Conservation (phyloP, 78 protist species). For the Dictyostelium capitatum region DNA sequence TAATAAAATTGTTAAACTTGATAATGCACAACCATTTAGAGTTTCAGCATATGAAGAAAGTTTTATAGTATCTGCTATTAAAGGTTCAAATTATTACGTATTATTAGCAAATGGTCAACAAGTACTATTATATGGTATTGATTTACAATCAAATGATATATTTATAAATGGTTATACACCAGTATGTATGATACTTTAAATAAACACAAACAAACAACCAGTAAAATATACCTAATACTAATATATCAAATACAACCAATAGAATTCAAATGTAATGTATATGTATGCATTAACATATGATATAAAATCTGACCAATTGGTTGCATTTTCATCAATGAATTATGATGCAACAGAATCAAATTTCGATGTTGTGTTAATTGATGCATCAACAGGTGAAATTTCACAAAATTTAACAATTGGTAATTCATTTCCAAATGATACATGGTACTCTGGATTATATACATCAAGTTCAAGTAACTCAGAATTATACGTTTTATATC, state of each 20-base stretch:
- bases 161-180: conserved; percentile 64
- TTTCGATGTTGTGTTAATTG: conserved; percentile 60
- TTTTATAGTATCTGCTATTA: conserved; percentile 16
- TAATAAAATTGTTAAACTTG: conserved; percentile 13
- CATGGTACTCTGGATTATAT: conserved; percentile 53
- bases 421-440: conserved; percentile 20
- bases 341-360: conserved; percentile 10
- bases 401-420: conserved; percentile 7
- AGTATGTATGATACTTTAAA: too few species aligned
- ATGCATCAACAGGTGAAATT: conserved; percentile 35
- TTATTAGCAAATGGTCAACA: conserved; percentile 10
- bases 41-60: conserved; percentile 33
- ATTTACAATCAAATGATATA: conserved; percentile 1
- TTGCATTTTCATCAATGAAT: conserved; percentile 39
- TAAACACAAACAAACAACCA: too few species aligned
- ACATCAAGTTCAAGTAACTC: conserved; percentile 6
- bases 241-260: not conserved
- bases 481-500: conserved; percentile 9
- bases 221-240: not conserved
- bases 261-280: conserved; percentile 33
- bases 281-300: conserved; percentile 49
- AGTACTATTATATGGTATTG: conserved; percentile 12
- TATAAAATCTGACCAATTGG: conserved; percentile 35
- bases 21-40: conserved; percentile 33
- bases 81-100: conserved; percentile 45